phyloP scores from a whole-genome alignment of 2,329 filamentous ascomycete genomes.

The Pseudogymnoascus sp. region DNA sequence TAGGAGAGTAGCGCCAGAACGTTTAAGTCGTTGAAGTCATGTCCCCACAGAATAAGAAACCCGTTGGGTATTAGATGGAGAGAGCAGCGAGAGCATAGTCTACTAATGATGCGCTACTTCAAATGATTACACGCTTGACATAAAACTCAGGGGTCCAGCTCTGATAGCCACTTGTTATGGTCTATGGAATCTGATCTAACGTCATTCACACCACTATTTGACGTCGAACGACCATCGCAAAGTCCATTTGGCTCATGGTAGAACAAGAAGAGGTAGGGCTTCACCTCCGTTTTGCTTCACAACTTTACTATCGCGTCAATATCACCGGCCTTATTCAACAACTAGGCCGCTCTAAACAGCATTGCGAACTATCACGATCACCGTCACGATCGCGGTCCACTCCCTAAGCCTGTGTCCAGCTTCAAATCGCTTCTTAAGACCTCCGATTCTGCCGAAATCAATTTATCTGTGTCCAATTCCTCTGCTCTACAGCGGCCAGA shows the following conservation, averaged over 20 bases:
- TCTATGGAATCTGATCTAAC: neutral
- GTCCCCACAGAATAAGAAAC: neutral
- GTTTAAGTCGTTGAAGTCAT: neutral
- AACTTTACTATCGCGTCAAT: neutral
- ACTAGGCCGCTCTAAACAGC: neutral
- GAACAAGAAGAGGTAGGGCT: neutral
- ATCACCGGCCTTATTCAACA: neutral
- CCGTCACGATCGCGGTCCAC: neutral
- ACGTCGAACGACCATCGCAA: neutral
- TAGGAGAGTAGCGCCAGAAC: neutral
- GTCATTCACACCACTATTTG: neutral
- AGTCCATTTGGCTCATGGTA: neutral
- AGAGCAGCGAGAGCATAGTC: neutral
- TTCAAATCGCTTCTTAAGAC: neutral
- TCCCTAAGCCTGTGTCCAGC: neutral
- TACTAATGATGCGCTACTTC: neutral
- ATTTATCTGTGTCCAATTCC: neutral
- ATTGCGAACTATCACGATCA: neutral
- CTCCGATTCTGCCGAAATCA: neutral
- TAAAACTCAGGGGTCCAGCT: neutral
- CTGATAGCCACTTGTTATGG: neutral
- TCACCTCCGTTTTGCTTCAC: neutral
- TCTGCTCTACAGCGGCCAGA: neutral
- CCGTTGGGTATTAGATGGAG: neutral
- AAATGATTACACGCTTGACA: neutral